A percentile compares a stretch with the other conserved stretches of the same genome.
Conservation (phyloP, 2,329 filamentous ascomycete genomes). For the Fusarium kyushuense region DNA sequence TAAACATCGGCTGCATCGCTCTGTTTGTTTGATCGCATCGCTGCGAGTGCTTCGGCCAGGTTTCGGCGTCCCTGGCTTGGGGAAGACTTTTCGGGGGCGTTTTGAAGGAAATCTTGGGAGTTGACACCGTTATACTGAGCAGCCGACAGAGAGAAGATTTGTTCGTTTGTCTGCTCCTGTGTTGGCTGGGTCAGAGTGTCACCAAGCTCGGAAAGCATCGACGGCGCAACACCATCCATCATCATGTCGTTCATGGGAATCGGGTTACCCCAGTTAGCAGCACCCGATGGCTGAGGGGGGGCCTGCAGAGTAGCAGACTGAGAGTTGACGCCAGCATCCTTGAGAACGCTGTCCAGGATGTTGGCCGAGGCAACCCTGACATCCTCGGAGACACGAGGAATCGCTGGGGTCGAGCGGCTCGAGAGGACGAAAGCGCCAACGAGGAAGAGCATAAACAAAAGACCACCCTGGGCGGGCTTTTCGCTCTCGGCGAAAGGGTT, state of each 20-base stretch:
- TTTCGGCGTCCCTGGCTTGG: conserved; percentile 75
- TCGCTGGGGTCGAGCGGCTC: conserved; percentile 77
- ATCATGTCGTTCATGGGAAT: conserved; percentile 60
- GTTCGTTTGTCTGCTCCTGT: conserved; percentile 87
- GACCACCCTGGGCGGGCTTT: conserved; percentile 79
- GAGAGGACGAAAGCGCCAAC: conserved; percentile 97
- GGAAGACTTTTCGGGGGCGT: conserved; percentile 63
- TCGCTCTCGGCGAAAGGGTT: conserved; percentile 62
- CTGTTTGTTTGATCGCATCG: conserved; percentile 80
- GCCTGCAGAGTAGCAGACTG: conserved; percentile 58
- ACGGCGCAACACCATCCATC: conserved; percentile 61
- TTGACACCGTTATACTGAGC: conserved; percentile 87
- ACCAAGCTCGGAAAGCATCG: conserved; percentile 74
- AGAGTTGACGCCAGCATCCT: conserved; percentile 75
- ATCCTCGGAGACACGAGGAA: conserved; percentile 83
- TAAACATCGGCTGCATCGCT: conserved; percentile 85
- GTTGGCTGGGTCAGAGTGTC: conserved; percentile 79
- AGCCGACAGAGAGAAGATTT: conserved; percentile 86
- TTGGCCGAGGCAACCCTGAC: conserved; percentile 82
- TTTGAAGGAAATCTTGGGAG: conserved; percentile 75
- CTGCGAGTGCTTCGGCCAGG: conserved; percentile 82
- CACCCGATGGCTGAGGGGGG: conserved; percentile 66
- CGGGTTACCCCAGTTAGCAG: conserved; percentile 53
- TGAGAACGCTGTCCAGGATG: conserved; percentile 83
- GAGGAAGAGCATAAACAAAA: conserved; percentile 95